Conservation (phyloP, 495 filamentous ascomycete genomes). For the Podospora bellae-mahoneyi region DNA sequence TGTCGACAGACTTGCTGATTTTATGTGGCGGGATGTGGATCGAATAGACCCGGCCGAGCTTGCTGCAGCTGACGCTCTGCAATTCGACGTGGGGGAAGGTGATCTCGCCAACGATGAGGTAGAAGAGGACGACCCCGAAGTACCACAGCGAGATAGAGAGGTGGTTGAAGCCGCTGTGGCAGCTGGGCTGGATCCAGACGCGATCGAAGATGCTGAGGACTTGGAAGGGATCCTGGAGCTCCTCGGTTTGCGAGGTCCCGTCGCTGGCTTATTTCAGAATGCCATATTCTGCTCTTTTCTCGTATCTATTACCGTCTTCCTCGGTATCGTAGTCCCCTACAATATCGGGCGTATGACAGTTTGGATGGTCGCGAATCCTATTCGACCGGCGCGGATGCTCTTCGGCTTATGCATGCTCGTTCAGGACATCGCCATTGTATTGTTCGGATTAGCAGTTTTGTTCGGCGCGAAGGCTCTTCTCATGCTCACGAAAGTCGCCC, state of each 20-base stretch:
- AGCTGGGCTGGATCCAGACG: slow-evolving; percentile 46
- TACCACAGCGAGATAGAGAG: slow-evolving; percentile 32
- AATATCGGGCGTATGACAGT: slow-evolving; percentile 81
- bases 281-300: slow-evolving; percentile 89
- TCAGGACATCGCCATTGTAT: slow-evolving; percentile 45
- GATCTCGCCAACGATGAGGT: slow-evolving; percentile 40
- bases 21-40: slow-evolving; percentile 45
- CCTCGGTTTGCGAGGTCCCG: slow-evolving; percentile 91
- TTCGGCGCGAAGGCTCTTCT: slow-evolving; percentile 18
- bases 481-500: slow-evolving; percentile 14
- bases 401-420: slow-evolving; percentile 68
- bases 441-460: slow-evolving; percentile 36
- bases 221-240: slow-evolving; percentile 97
- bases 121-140: slow-evolving; percentile 24
- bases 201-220: slow-evolving; percentile 83
- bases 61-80: slow-evolving; percentile 41
- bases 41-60: slow-evolving; percentile 37
- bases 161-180: slow-evolving; percentile 41
- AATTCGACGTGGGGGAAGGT: slow-evolving; percentile 24
- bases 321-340: slow-evolving; percentile 88
- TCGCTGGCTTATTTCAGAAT: slow-evolving; percentile 87
- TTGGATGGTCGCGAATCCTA: slow-evolving; percentile 73
- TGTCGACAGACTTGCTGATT: slow-evolving; percentile 42
- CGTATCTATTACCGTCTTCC: slow-evolving; percentile 76
- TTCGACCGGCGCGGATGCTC: slow-evolving; percentile 65